Base-by-base conservation (phyloP, 305 asterid species). In the Solanum hybrid region DNA sequence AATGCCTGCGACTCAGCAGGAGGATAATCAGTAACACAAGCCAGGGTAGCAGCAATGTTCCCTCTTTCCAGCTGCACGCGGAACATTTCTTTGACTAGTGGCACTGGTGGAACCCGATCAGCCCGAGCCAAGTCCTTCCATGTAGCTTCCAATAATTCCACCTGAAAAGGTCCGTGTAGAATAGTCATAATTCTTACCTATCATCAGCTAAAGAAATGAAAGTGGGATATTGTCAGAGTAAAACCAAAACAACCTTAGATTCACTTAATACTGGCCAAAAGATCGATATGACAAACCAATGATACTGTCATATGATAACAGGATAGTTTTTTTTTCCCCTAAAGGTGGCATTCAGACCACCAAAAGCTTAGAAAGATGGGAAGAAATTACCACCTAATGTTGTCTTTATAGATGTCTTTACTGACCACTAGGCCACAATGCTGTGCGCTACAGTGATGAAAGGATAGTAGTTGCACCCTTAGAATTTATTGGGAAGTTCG, bases 51-150 rank as follows among this genome's bases (percentile, higher is more conserved):
- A 13, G 90, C 90, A 81, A 20, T 89, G 88, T 94, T 91, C 16
- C 95, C 95, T 90, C 92, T 90, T 92, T 93, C 93, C 92, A 97
- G 89, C 91, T 90, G 96, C 92, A 72, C 20, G 91, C 93, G 89
- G 72, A 97, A 93, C 97, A 95, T 93, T 91, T 95, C 98, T 20
- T 75, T 85, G 24, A 94, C 87, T 82, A 96, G 96, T 76, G 86
- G 90, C 85, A 93, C 93, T 13, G 97, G 98, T 10, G 96, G 98
- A 76, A 79, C 89, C 88, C 94, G 95, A 82, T 91, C 92, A 2
- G 92, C 92, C 72, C 88, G 91, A 32, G 92, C 91, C 93, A 97
- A 93, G 90, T 94, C 94, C 91, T 92, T 91, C 99, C 99, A 96
- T 36, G 98, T 94, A 89, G 89, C 92, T 87, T 95, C 98, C 94